These are phyloP conservation scores for Dendrocalamus sinicus DNA, from an alignment of 176 grass and related monocot species.

Conservation along the genomic window DNA sequence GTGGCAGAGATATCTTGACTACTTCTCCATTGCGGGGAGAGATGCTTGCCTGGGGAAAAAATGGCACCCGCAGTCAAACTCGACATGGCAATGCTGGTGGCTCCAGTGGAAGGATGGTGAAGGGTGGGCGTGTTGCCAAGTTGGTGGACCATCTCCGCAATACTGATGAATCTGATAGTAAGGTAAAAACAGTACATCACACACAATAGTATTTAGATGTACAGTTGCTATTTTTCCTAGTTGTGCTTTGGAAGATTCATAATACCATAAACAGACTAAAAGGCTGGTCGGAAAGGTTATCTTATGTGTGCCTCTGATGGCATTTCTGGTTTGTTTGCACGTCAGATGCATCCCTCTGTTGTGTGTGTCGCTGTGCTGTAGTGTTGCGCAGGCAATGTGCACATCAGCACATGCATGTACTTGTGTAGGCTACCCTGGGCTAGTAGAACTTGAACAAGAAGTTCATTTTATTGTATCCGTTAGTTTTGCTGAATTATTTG, in stretches of 20 bases:
- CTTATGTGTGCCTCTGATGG: background rate
- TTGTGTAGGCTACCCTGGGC: background rate
- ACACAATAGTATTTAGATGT: conserved; percentile 22
- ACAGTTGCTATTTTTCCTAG: background rate
- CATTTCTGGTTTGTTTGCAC: background rate
- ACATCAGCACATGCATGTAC: conserved; percentile 10
- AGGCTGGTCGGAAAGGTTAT: background rate
- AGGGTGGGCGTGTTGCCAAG: conserved; percentile 66
- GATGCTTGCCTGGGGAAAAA: conserved; percentile 93
- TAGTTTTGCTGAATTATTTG: conserved; percentile 33
- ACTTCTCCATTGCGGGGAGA: conserved; percentile 72
- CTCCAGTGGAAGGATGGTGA: conserved; percentile 63
- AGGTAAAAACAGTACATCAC: conserved; percentile 49
- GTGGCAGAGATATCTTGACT: conserved; percentile 56
- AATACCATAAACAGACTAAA: background rate
- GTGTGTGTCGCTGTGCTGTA: background rate
- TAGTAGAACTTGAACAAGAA: conserved; percentile 9
- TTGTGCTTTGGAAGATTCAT: conserved; percentile 17
- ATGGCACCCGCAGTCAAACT: conserved; percentile 75
- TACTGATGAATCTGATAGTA: conserved; percentile 62
- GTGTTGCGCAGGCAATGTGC: conserved; percentile 12
- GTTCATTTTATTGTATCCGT: background rate
- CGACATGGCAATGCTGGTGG: conserved; percentile 66
- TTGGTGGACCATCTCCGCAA: conserved; percentile 67
- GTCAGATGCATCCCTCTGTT: background rate